These are phyloP conservation scores for Luzula sylvatica DNA, from an alignment of 176 grass and related monocot genomes.

Conservation along the genomic window DNA sequence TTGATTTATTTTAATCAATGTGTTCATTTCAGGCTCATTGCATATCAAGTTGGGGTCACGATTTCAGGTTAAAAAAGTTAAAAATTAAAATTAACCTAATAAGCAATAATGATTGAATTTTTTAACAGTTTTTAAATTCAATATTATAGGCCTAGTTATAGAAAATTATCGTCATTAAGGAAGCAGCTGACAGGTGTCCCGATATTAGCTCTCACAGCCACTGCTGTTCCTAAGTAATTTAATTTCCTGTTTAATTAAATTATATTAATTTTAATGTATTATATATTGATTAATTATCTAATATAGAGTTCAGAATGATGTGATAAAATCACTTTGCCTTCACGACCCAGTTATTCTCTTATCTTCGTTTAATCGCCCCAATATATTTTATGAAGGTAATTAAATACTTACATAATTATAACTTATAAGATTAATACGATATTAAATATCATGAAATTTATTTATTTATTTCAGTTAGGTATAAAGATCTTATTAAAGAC, in stretches of 20 bases:
- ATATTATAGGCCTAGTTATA: slow-evolving; percentile 68
- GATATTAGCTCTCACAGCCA: slow-evolving; percentile 92
- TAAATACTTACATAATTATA: background rate
- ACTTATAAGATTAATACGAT: background rate
- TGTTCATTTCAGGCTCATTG: slow-evolving; percentile 70
- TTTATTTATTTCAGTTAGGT: slow-evolving; percentile 60
- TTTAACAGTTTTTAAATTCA: background rate
- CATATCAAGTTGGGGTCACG: slow-evolving; percentile 92
- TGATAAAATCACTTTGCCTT: slow-evolving; percentile 66
- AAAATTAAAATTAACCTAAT: background rate
- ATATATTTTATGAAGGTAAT: slow-evolving; percentile 98
- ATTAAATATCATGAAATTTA: slow-evolving; percentile 14
- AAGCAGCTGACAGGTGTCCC: slow-evolving; percentile 70
- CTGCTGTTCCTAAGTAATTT: slow-evolving; percentile 71
- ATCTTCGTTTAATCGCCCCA: slow-evolving; percentile 92
- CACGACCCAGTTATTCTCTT: slow-evolving; percentile 67
- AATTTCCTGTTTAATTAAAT: background rate
- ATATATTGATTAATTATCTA: background rate
- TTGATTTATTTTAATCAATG: slow-evolving; percentile 14
- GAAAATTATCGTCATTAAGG: slow-evolving; percentile 87
- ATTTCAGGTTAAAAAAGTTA: slow-evolving; percentile 61
- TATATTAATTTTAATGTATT: slow-evolving; percentile 2
- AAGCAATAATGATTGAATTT: background rate
- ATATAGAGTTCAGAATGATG: slow-evolving; percentile 75
- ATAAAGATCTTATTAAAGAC: slow-evolving; percentile 92